A percentile compares a stretch with the other conserved stretches of the same genome.
Evolutionary conservation across 305 asterid species (phyloP).

Genomic region (Rubia balearica): DNA sequence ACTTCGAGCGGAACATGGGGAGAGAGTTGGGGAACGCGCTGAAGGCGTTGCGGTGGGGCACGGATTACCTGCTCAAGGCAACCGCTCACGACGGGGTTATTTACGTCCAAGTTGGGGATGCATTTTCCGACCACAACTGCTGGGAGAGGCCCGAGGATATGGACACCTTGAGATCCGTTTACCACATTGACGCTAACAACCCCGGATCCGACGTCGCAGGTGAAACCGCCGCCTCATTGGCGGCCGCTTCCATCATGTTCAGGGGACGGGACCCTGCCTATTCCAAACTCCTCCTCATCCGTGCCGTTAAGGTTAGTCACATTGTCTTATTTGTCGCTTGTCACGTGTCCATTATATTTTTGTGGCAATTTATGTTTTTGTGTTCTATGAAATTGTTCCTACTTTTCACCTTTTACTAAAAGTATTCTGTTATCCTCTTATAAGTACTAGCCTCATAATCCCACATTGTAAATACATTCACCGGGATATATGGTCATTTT

Average conservation of each 20-base stretch:
- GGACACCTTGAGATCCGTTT: slow-evolving; percentile 62
- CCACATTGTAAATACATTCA: no score
- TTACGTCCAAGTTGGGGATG: slow-evolving; percentile 69
- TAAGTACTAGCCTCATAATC: no score
- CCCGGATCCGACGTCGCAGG: slow-evolving; percentile 87
- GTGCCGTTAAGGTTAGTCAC: slow-evolving; percentile 59
- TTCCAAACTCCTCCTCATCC: slow-evolving; percentile 54
- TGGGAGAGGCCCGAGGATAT: slow-evolving; percentile 88
- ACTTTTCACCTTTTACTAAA: no score
- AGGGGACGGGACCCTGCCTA: slow-evolving; percentile 56
- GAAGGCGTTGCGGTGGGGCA: slow-evolving; percentile 68
- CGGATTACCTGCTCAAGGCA: slow-evolving; percentile 66
- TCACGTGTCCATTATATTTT: no score
- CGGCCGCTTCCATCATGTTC: slow-evolving; percentile 84
- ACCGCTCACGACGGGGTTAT: slow-evolving; percentile 54
- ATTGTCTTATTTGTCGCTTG: neutral
- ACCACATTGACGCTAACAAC: slow-evolving; percentile 45
- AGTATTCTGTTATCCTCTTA: no score
- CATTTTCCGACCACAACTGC: slow-evolving; percentile 64
- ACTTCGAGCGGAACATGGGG: slow-evolving; percentile 51
- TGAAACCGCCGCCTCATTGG: slow-evolving; percentile 76
- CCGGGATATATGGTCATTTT: no score
- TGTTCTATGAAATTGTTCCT: neutral
- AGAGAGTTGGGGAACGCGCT: slow-evolving; percentile 48
- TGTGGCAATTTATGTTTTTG: neutral